A percentile compares a stretch with the other conserved stretches of the same genome.
phyloP scores from a whole-genome alignment of 1,284 basidiomycete species.

The Pisolithus thermaeus region DNA sequence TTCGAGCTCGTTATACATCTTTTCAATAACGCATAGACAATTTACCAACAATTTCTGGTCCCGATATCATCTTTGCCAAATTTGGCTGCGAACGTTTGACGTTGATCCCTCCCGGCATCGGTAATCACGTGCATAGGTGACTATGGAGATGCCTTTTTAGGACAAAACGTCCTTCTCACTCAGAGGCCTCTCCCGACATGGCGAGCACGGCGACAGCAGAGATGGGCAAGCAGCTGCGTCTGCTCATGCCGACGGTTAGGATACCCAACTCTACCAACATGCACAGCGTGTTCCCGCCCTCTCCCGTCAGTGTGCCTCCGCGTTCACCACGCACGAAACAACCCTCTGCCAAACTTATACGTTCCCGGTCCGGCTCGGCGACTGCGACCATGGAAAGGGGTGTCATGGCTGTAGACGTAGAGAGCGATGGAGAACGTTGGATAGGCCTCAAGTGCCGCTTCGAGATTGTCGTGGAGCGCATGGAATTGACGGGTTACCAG shows the following conservation, averaged over 20 bases:
- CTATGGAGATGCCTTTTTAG: background rate
- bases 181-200: conserved; percentile 11
- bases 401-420: conserved; percentile 4
- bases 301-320: conserved; percentile 8
- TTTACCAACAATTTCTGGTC: no score
- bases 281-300: background rate
- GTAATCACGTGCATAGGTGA: background rate
- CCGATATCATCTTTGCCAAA: no score
- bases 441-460: conserved; percentile 34
- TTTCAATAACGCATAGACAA: no score
- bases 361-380: conserved; percentile 27
- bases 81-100: no score
- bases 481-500: conserved; percentile 57
- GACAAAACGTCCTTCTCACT: background rate
- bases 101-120: background rate
- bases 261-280: conserved; percentile 9
- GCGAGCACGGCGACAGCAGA: conserved; percentile 7
- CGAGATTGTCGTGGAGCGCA: conserved; percentile 40
- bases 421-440: conserved; percentile 31
- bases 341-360: conserved; percentile 21
- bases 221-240: conserved; percentile 9
- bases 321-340: conserved; percentile 24
- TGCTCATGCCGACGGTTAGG: conserved; percentile 29
- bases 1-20: no score
- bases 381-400: conserved; percentile 16